Evolutionary conservation across 2,329 filamentous ascomycete species (phyloP).

Genomic region (Metarhizium rileyi): DNA sequence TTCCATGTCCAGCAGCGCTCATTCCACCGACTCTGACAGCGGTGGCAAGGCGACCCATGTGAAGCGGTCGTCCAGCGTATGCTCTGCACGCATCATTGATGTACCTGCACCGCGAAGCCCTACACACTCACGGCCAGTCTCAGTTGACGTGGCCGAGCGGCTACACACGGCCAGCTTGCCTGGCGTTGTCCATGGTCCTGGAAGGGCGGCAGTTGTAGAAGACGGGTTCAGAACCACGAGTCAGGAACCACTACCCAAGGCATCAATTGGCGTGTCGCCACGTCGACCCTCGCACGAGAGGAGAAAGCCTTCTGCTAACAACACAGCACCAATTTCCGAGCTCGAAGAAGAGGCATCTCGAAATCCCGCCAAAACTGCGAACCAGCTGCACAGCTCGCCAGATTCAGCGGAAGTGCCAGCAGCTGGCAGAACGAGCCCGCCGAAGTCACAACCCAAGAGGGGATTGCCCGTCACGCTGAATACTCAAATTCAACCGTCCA

Average conservation of each 20-base stretch:
- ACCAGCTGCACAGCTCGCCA: neutral
- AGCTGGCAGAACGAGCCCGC: neutral
- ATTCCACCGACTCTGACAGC: slow-evolving; percentile 40
- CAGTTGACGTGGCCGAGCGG: slow-evolving; percentile 35
- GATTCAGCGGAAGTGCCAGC: neutral
- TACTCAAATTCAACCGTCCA: neutral
- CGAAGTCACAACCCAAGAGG: neutral
- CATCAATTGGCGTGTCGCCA: neutral
- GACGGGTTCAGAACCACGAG: slow-evolving; percentile 8
- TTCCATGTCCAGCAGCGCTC: slow-evolving; percentile 42
- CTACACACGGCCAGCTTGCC: slow-evolving; percentile 30
- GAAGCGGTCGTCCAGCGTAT: slow-evolving; percentile 36
- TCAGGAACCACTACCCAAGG: neutral
- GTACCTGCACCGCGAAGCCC: slow-evolving; percentile 44
- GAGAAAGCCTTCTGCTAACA: neutral
- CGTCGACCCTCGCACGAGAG: neutral
- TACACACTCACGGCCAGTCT: slow-evolving; percentile 37
- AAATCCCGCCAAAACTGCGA: neutral
- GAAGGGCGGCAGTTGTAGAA: slow-evolving; percentile 21
- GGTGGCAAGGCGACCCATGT: slow-evolving; percentile 26
- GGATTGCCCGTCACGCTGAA: neutral
- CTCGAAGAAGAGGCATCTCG: neutral
- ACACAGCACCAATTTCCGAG: neutral
- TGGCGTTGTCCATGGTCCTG: slow-evolving; percentile 27
- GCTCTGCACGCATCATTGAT: slow-evolving; percentile 49